Evolutionary conservation across 176 grass and related monocot genomes (phyloP), one percentile per base, ranked within the genome.

Genomic region (Urochloa ruziziensis): DNA sequence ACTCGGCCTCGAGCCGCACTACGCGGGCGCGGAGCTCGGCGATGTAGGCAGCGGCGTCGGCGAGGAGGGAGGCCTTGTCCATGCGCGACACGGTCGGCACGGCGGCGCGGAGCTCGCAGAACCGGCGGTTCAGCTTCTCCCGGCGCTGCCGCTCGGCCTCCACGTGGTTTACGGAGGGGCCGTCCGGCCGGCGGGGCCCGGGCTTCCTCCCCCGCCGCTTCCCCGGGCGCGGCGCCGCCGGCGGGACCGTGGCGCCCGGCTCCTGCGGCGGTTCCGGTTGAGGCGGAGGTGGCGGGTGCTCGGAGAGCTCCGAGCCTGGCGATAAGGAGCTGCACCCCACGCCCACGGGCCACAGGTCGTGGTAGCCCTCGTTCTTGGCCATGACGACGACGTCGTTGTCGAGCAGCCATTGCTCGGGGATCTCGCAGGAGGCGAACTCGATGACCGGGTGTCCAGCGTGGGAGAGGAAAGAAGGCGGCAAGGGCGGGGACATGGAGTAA

Each of bases 121-220:
- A 91, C 7, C 86, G 90, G 35, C 89, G 88, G 83, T 93, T 96
- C 71, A 96, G 86, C 63, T 91, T 96, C 66, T 96, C 91, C 14
- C 94, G 86, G 25, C 94, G 90, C 75, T 91, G 88, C n/a, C 93
- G 83, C 79, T 95, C 94, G 36, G 94, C 86, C 80, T 96, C 91
- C 28, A 96, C 91, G 33, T 96, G 94, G 83, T 80, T 85, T 10
- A 87, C 64, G 11, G 17, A 46, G 19, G 87, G 82, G 2, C 78
- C 73, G 1, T 86, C 69, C 14, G 21, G 11, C 2, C 10, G 47
- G 23, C 80, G 44, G 4, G 71, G 79, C 0, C 91, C 75, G 1
- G 68, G 86, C 70, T 91, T 93, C 73, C 88, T 62, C 1, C 88
- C 80, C 1, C 79, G 67, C 63, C 82, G 82, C 75, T 87, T 91